Percentiles rank a stretch among this genome's conserved stretches.
Evolutionary conservation across 371 early-diverging fungal species (phyloP).

Genomic region (Basidiobolus heterosporus): DNA sequence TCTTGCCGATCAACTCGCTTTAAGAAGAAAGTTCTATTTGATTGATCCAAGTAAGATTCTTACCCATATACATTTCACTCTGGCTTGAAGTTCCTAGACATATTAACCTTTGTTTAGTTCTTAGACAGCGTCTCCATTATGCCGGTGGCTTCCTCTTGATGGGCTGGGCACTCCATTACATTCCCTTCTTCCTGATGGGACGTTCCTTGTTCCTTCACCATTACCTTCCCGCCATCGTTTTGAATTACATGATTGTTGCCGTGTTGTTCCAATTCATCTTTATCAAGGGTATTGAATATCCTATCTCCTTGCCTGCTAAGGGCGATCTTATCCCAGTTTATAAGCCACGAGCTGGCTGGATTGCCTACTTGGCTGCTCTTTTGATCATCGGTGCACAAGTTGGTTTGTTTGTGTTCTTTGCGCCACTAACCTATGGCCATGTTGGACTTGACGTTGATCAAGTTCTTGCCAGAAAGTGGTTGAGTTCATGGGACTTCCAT

Average conservation of each 20-base stretch:
- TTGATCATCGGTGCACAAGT: conserved; percentile 25
- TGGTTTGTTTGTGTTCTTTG: conserved; percentile 33
- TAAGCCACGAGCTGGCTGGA: conserved; percentile 4
- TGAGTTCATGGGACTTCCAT: conserved; percentile 69
- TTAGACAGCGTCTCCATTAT: conserved; percentile 32
- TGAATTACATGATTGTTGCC: conserved; percentile 58
- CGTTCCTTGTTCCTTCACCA: conserved; percentile 94
- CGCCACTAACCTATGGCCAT: conserved; percentile 49
- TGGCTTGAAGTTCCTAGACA: conserved; percentile 4
- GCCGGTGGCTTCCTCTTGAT: conserved; percentile 66
- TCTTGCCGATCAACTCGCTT: conserved; percentile 41
- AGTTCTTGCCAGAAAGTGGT: conserved; percentile 46
- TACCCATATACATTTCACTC: conserved; percentile 50
- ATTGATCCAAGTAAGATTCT: conserved; percentile 15
- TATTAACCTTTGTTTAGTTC: not conserved
- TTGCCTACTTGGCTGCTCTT: conserved; percentile 17
- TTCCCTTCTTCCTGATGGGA: conserved; percentile 93
- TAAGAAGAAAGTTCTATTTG: too few relatives aligned
- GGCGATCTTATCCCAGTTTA: not conserved
- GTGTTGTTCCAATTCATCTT: conserved; percentile 48
- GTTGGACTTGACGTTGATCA: conserved; percentile 31
- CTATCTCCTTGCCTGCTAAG: not conserved
- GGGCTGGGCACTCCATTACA: conserved; percentile 79
- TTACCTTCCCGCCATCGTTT: conserved; percentile 79
- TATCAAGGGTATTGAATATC: conserved; percentile 7